Conservation (phyloP, 2,329 filamentous ascomycete genomes). For the Neobulgaria alba region DNA sequence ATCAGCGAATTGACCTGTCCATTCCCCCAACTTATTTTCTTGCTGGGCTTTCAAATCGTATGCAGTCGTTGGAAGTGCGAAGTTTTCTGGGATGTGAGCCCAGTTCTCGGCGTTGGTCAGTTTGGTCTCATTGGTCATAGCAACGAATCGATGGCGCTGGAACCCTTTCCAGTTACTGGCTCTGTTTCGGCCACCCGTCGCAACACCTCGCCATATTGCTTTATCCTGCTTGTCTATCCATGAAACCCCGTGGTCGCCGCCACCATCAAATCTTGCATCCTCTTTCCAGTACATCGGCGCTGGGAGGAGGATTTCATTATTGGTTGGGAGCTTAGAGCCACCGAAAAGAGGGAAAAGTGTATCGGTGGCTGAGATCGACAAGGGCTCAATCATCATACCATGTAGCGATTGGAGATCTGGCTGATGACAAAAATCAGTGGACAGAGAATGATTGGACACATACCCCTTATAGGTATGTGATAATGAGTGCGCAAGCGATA, state of each 20-base stretch:
- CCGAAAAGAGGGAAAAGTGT: slow-evolving; percentile 52
- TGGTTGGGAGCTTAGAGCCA: slow-evolving; percentile 52
- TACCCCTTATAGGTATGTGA: slow-evolving; percentile 30
- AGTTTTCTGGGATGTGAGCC: slow-evolving; percentile 39
- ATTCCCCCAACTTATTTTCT: slow-evolving; percentile 36
- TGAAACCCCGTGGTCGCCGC: slow-evolving; percentile 42
- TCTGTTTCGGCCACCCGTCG: slow-evolving; percentile 47
- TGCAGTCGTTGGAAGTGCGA: slow-evolving; percentile 39
- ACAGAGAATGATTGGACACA: slow-evolving; percentile 39
- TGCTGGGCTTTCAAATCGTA: slow-evolving; percentile 37
- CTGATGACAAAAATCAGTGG: slow-evolving; percentile 39
- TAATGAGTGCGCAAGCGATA: slow-evolving; percentile 39
- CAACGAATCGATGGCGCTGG: slow-evolving; percentile 48
- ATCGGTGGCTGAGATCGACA: slow-evolving; percentile 41
- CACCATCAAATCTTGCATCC: slow-evolving; percentile 52
- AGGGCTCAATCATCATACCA: slow-evolving; percentile 46
- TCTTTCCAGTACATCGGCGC: slow-evolving; percentile 55
- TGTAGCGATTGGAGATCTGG: slow-evolving; percentile 45
- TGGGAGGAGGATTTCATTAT: slow-evolving; percentile 57
- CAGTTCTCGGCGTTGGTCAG: slow-evolving; percentile 27
- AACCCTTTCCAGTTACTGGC: slow-evolving; percentile 44
- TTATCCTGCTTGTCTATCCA: slow-evolving; percentile 49
- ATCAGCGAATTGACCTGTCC: slow-evolving; percentile 27
- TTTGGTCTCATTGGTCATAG: slow-evolving; percentile 41
- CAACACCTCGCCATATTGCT: slow-evolving; percentile 56